Evolutionary conservation across 2,329 filamentous ascomycete species (phyloP).

Genomic region (Monosporascus sp.): DNA sequence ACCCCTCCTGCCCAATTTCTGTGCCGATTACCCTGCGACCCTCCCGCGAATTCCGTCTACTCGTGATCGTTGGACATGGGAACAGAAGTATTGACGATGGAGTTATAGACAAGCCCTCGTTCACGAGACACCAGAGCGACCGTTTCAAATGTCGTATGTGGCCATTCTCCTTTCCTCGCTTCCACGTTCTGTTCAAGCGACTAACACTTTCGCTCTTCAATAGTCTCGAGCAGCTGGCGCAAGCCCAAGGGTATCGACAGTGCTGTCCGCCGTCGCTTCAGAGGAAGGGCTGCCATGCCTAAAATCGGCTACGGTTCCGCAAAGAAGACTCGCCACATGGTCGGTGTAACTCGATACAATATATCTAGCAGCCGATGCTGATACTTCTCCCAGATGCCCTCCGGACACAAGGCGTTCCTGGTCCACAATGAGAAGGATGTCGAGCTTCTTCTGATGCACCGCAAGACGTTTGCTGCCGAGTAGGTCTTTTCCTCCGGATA

Average conservation of each 20-base stretch:
- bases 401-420: constrained; percentile 99
- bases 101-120: constrained; percentile 65
- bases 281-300: constrained; percentile 93
- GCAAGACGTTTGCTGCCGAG: constrained; percentile 98
- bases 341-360: background rate
- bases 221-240: constrained; percentile 68
- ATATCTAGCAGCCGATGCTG: background rate
- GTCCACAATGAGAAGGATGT: constrained; percentile 95
- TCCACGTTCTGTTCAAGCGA: background rate
- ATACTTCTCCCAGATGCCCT: constrained; percentile 61
- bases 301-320: constrained; percentile 99
- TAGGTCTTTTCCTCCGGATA: constrained; percentile 47
- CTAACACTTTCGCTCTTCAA: background rate
- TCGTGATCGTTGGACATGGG: too few species aligned
- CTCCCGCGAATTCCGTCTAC: background rate
- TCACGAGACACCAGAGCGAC: constrained; percentile 97
- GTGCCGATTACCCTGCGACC: background rate
- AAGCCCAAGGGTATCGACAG: constrained; percentile 99
- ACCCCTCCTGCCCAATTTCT: background rate
- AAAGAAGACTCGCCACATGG: constrained; percentile 97
- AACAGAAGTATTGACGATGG: constrained; percentile 32
- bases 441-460: constrained; percentile 99
- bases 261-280: constrained; percentile 94
- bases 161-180: constrained; percentile 34
- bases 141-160: constrained; percentile 77